These are phyloP conservation scores for Erysiphe pulchra DNA, from an alignment of 2,329 filamentous ascomycete genomes.

Conservation along the genomic window DNA sequence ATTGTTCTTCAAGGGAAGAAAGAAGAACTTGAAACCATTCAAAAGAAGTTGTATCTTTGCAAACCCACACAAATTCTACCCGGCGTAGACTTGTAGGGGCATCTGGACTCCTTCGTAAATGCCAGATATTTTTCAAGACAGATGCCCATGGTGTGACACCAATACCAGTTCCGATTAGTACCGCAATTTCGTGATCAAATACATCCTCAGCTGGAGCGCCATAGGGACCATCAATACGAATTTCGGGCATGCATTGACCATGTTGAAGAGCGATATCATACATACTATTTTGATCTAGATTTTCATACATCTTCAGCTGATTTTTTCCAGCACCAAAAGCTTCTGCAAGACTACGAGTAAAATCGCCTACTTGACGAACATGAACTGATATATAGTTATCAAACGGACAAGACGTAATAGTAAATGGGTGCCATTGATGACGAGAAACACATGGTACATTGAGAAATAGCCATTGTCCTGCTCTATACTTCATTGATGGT, in stretches of 20 bases:
- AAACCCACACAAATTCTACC: constrained; percentile 98
- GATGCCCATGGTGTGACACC: constrained; percentile 70
- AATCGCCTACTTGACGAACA: constrained; percentile 89
- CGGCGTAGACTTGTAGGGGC: constrained; percentile 70
- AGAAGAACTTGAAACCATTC: constrained; percentile 97
- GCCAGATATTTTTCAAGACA: constrained; percentile 95
- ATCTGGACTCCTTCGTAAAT: constrained; percentile 72
- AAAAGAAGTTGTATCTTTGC: constrained; percentile 83
- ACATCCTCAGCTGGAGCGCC: constrained; percentile 94
- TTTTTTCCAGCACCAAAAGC: constrained; percentile 75
- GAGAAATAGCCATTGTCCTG: constrained; percentile 93
- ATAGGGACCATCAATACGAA: constrained; percentile 87
- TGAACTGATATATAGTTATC: constrained; percentile 89
- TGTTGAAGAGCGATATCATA: constrained; percentile 92
- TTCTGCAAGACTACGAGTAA: constrained; percentile 79
- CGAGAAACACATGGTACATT: constrained; percentile 72
- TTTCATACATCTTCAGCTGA: constrained; percentile 74
- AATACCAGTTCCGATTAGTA: constrained; percentile 67
- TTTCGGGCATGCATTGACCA: constrained; percentile 68
- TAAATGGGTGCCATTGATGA: constrained; percentile 96
- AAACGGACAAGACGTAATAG: constrained; percentile 92
- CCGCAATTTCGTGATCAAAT: constrained; percentile 74
- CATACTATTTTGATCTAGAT: constrained; percentile 81
- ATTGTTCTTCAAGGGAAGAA: constrained; percentile 72
- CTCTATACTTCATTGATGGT: constrained; percentile 92